Conservation (phyloP, 2,329 filamentous ascomycete species). For the Teratosphaeria destructans region DNA sequence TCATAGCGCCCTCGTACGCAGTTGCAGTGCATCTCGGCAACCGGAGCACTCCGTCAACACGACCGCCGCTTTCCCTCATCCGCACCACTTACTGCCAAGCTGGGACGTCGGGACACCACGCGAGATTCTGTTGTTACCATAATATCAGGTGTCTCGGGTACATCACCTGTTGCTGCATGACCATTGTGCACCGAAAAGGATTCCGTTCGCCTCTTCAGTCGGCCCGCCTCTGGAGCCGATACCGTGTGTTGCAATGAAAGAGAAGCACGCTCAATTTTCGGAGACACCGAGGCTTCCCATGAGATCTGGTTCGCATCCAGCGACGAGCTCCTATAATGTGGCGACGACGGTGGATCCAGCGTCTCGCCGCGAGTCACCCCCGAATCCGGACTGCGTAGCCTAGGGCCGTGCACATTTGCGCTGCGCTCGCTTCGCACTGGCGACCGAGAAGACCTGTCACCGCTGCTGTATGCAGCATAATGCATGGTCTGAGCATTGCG, state of each 20-base stretch:
- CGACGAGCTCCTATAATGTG: neutral
- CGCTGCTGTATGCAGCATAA: neutral
- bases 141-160: neutral
- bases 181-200: neutral
- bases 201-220: neutral
- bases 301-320: neutral
- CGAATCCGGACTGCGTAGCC: neutral
- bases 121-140: neutral
- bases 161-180: neutral
- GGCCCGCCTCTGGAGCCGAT: neutral
- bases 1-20: neutral
- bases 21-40: too few species aligned
- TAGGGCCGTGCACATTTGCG: neutral
- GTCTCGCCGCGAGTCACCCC: neutral
- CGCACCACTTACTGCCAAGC: neutral
- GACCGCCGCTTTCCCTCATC: neutral
- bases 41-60: too few species aligned
- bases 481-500: neutral
- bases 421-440: neutral
- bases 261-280: neutral
- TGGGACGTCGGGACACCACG: neutral
- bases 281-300: neutral
- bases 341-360: neutral
- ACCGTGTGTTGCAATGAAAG: neutral
- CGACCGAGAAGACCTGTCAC: neutral